phyloP scores from a whole-genome alignment of 2,329 filamentous ascomycete species.

The Aspergillus puulaauensis region DNA sequence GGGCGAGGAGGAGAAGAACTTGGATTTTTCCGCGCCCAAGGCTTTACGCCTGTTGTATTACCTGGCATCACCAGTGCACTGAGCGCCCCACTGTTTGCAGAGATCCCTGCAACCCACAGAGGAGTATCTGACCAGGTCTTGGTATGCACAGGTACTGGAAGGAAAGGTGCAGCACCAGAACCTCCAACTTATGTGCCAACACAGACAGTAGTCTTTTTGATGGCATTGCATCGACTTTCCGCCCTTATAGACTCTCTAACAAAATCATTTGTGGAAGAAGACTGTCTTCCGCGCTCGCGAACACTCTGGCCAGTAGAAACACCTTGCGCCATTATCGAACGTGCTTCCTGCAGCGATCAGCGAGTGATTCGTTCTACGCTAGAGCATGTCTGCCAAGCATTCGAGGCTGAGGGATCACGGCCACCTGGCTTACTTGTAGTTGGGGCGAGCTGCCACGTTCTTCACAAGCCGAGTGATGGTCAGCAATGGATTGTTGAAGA shows the following conservation, averaged over 20 bases:
- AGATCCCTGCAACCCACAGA: conserved; percentile 83
- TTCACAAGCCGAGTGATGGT: conserved; percentile 60
- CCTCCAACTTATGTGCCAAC: conserved; percentile 75
- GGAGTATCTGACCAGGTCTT: conserved; percentile 89
- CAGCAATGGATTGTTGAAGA: conserved; percentile 84
- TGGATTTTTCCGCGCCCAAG: conserved; percentile 72
- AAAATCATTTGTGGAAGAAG: conserved; percentile 21
- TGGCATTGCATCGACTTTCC: conserved; percentile 84
- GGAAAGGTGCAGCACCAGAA: conserved; percentile 79
- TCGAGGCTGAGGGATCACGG: conserved; percentile 84
- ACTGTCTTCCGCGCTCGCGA: conserved; percentile 25
- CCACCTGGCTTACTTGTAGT: conserved; percentile 88
- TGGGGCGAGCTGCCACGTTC: conserved; percentile 76
- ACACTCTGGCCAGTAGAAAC: conserved; percentile 69
- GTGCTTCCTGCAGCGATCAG: conserved; percentile 92
- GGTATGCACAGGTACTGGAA: conserved; percentile 93
- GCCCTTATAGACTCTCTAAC: conserved; percentile 72
- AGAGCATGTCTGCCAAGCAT: conserved; percentile 72
- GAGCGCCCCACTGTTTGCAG: conserved; percentile 82
- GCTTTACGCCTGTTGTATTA: conserved; percentile 70
- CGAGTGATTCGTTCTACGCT: conserved; percentile 87
- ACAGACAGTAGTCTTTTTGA: conserved; percentile 88
- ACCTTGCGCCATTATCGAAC: conserved; percentile 88
- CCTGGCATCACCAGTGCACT: conserved; percentile 90
- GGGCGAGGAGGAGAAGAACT: conserved; percentile 93